phyloP scores from a whole-genome alignment of 306 rosid species.

The Trifolium dubium region DNA sequence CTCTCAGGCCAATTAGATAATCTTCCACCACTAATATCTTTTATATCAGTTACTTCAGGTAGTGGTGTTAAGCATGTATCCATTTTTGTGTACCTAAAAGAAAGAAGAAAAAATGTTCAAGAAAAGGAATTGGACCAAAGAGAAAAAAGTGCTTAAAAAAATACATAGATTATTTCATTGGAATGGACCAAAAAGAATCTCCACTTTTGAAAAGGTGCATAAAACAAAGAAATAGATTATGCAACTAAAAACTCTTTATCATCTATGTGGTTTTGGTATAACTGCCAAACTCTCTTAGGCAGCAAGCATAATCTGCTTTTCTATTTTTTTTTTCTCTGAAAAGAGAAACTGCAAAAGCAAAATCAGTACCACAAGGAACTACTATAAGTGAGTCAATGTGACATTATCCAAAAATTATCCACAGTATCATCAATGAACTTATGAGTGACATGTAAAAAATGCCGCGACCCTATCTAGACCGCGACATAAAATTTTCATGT shows the following conservation, averaged over 20 bases:
- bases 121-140: slow-evolving; percentile 12
- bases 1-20: slow-evolving; percentile 85
- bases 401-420: neutral
- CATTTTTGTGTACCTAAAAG: slow-evolving; percentile 80
- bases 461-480: neutral
- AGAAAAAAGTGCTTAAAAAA: neutral
- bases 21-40: slow-evolving; percentile 69
- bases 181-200: slow-evolving; percentile 33
- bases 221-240: slow-evolving; percentile 40
- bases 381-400: neutral
- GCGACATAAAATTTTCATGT: neutral
- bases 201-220: slow-evolving; percentile 27
- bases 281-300: slow-evolving; percentile 43
- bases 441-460: neutral
- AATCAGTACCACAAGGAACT: slow-evolving; percentile 13
- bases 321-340: neutral
- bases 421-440: too few relatives aligned
- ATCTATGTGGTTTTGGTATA: slow-evolving; percentile 72
- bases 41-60: slow-evolving; percentile 65
- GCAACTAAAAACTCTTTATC: slow-evolving; percentile 46
- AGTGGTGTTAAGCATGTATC: slow-evolving; percentile 83
- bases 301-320: slow-evolving; percentile 43
- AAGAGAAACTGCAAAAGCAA: slow-evolving; percentile 34
- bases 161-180: neutral
- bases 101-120: neutral